Evolutionary conservation across 2,329 filamentous ascomycete genomes (phyloP), one percentile per base, ranked within the genome.

Genomic region (Phialemoniopsis sp.): DNA sequence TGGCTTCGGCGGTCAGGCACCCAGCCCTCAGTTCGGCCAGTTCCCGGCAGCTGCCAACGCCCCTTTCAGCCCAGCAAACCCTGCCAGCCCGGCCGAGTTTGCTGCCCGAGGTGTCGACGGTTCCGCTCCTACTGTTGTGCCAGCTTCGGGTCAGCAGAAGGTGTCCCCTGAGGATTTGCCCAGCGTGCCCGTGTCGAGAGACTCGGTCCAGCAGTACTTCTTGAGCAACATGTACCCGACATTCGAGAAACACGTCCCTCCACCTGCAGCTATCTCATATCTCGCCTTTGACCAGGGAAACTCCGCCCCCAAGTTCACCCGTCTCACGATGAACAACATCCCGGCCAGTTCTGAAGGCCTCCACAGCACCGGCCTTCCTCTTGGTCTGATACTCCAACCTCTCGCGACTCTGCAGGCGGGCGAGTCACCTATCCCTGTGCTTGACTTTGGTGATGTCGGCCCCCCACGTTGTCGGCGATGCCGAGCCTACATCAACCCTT

Each of bases 201-300:
- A 98, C 61, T 64, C 78, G 8, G 76, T 87, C 8, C 87, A 93
- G 48, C 82, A 85, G 48, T 85, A 90, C 66, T 98, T 91, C 59
- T 77, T 94, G 51, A 81, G 76, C 50, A 87, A 95, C 60, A 75
- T 95, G 37, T 97, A 96, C 60, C 89, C 91, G 14, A 98, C 93
- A 4, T 95, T 97, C 68, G 91, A 97, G 65, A 87, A 87, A 43
- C 89, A 95, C 57, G 74, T 95, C 3, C 90, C 93, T 10, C 93
- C 93, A 34, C 89, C 93, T 3, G 87, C 90, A 13, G 80, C 86
- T 5, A 77, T 93, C 16, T 89, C 93, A 3, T 97, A 93, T 55
- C 85, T 96, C 29, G 87, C 90, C n/a, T 87, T 83, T 53, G 93
- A 98, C 54, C 93, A 98, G 62, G 93, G 93, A 53, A 98, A 96